These are phyloP conservation scores for Pinus taeda DNA, from an alignment of 75 land plant species.

Conservation along the genomic window DNA sequence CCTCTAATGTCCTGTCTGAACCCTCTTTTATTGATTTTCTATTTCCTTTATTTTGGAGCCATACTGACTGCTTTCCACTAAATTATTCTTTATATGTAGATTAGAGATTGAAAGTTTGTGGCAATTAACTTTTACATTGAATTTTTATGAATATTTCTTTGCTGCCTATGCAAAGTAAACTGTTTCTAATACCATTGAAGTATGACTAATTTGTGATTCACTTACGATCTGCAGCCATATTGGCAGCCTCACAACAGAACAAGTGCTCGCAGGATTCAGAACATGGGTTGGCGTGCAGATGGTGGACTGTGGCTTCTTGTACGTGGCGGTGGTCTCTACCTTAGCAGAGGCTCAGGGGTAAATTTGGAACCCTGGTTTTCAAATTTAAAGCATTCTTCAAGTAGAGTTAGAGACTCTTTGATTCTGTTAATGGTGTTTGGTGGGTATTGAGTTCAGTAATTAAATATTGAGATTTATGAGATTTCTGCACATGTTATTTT, in stretches of 20 bases:
- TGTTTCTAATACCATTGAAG: not conserved
- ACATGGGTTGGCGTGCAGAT: slow-evolving; percentile 99
- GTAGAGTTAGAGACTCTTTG: not conserved
- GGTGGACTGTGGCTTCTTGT: slow-evolving; percentile 99
- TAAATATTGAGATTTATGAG: not conserved
- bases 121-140: not conserved
- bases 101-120: not conserved
- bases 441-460: not conserved
- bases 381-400: not conserved
- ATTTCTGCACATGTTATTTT: not conserved
- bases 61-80: not conserved
- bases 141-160: not conserved
- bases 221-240: slow-evolving; percentile 54
- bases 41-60: not conserved
- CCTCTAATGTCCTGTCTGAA: not conserved
- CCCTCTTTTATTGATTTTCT: not conserved
- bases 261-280: slow-evolving; percentile 93
- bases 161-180: not conserved
- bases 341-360: slow-evolving; percentile 97
- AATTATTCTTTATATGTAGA: not conserved
- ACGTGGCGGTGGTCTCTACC: slow-evolving; percentile 95
- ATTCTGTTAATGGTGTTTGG: not conserved
- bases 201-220: not conserved
- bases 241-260: slow-evolving; percentile 99
- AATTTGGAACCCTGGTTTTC: slow-evolving; percentile 2